A percentile compares a stretch with the other conserved stretches of the same genome.
Evolutionary conservation across 306 rosid species (phyloP).

Genomic region (Cucurbita maxima): DNA sequence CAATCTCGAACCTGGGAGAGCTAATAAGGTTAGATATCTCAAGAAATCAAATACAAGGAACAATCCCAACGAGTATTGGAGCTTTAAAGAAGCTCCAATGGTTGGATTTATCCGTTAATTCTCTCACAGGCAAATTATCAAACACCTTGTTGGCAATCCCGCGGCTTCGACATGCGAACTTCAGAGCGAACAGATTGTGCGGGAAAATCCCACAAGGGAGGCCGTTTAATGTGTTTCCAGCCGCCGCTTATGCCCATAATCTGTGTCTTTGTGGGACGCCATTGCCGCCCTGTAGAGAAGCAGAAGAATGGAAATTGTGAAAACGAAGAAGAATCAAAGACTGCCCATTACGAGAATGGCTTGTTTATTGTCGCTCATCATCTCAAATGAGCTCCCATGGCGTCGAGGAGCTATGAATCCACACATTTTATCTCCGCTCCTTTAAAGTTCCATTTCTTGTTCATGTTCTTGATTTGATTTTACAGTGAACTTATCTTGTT

Average conservation of each 20-base stretch:
- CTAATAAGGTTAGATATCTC: constrained; percentile 58
- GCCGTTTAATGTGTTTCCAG: constrained; percentile 67
- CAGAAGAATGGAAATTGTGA: not conserved
- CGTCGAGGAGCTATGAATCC: not conserved
- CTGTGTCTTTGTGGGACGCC: constrained; percentile 84
- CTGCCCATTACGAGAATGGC: not conserved
- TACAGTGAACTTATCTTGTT: not conserved
- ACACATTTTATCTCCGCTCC: not conserved
- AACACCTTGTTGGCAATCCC: constrained; percentile 50
- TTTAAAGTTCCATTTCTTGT: not conserved
- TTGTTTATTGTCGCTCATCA: not conserved
- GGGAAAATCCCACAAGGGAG: constrained; percentile 87
- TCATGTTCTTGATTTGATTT: not conserved
- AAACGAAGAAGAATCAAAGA: not conserved
- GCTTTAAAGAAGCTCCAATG: constrained; percentile 48
- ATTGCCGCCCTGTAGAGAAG: constrained; percentile 55
- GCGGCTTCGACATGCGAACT: constrained; percentile 56
- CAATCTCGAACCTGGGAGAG: constrained; percentile 49
- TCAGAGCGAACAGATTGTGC: constrained; percentile 80
- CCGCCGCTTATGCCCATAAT: constrained; percentile 78
- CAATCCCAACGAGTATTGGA: constrained; percentile 55
- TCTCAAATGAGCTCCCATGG: constrained; percentile 4
- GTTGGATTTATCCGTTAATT: constrained; percentile 80
- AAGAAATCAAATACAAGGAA: constrained; percentile 69
- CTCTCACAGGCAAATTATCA: constrained; percentile 65